Base-by-base conservation (phyloP, 2,329 filamentous ascomycete species). In the Xylaria sp. region DNA sequence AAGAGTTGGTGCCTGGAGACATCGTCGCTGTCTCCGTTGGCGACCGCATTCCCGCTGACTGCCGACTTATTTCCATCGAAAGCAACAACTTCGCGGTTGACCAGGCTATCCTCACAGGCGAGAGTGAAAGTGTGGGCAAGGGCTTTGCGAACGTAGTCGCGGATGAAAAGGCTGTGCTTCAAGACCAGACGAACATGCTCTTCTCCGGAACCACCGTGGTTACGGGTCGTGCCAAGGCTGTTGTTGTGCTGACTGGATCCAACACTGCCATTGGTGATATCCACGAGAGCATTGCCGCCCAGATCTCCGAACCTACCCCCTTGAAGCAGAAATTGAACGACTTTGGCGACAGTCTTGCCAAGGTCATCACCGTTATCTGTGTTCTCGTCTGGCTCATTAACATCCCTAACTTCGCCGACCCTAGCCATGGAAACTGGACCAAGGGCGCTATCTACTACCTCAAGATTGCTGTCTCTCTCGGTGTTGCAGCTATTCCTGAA, bases 361-460 rank as follows among this genome's bases (percentile, higher is more conserved):
- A 97, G 81, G 94, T 97, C 63, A 99, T 99, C 67, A 97, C 93
- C 5, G 89, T 92, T 63, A 99, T 99, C 71, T 99, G 95, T 76
- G 80, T 97, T 65, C 79, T 96, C 59, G 94, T 99, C 69, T 99
- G 94, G 94, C 80, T 97, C 62, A 99, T 99, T 82, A 99, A 99
- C 78, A 91, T 97, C 67, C 88, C 91, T 70, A 91, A 99, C 79
- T 99, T 99, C 81, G 94, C 86, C 71, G 94, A 99, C 71, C 91
- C 92, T 34, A 89, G 90, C 66, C 93, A 97, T 69, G 94, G 94
- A 69, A 89, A 86, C 75, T 97, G 92, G 88, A 84, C 91, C 65
- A 99, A 97, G 80, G 94, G 94, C 61, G 94, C 94, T 61, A 97
- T 99, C 71, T 99, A 99, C 82, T 99, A 99, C 76, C 85, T 99